phyloP scores from a whole-genome alignment of 2,329 filamentous ascomycete species.

The Remersonia thermophila region DNA sequence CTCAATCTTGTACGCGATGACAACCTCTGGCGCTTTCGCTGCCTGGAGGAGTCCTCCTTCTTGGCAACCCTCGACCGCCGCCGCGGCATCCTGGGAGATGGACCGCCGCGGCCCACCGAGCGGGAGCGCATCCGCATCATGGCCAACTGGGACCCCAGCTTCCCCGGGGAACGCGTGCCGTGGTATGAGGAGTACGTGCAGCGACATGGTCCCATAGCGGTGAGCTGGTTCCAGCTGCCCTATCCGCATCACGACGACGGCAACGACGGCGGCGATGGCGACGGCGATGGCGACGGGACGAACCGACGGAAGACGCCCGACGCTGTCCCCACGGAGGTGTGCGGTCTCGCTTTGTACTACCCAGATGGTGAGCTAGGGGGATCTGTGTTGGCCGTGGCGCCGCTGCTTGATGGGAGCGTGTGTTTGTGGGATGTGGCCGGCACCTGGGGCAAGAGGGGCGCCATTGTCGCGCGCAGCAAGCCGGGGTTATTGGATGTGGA shows the following conservation, averaged over 20 bases:
- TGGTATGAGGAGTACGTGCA: constrained; percentile 90
- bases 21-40: constrained; percentile 62
- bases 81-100: constrained; percentile 22
- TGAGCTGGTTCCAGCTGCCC: constrained; percentile 66
- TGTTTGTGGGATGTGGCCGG: constrained; percentile 70
- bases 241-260: constrained; percentile 25
- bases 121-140: constrained; percentile 47
- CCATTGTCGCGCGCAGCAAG: constrained; percentile 51
- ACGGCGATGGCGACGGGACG: constrained; percentile 13
- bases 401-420: constrained; percentile 78
- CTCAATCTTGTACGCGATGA: constrained; percentile 59
- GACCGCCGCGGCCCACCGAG: no score
- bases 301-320: constrained; percentile 22
- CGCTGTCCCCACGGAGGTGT: constrained; percentile 52
- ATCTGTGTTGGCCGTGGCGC: constrained; percentile 52
- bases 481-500: constrained; percentile 55
- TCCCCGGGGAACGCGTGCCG: constrained; percentile 56
- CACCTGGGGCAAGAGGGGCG: constrained; percentile 41
- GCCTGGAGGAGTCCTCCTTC: constrained; percentile 58
- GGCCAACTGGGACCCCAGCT: constrained; percentile 75
- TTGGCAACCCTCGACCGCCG: constrained; percentile 48
- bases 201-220: constrained; percentile 58
- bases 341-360: constrained; percentile 58
- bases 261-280: no score
- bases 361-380: constrained; percentile 35